A percentile compares a stretch with the other conserved stretches of the same genome.
Conservation (phyloP, 257 asterid species). For the Solanum pennellii region DNA sequence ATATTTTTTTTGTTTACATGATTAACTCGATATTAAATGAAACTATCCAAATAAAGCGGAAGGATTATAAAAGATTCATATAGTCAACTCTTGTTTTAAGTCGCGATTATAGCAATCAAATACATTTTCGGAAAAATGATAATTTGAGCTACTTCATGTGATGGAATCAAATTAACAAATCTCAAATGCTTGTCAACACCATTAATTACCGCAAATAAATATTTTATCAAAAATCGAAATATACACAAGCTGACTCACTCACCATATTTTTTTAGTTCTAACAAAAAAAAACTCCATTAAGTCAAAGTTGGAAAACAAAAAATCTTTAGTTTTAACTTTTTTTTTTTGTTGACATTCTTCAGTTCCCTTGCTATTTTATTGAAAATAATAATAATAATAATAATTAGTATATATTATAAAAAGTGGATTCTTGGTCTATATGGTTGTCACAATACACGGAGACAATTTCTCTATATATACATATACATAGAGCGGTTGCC, state of each 20-base stretch:
- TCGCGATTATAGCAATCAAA: background rate
- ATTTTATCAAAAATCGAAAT: background rate
- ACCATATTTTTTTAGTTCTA: background rate
- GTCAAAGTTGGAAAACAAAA: background rate
- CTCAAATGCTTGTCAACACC: background rate
- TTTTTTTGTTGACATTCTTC: background rate
- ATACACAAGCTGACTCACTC: background rate
- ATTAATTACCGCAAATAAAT: background rate
- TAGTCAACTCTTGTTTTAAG: background rate
- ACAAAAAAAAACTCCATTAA: background rate
- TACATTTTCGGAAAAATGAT: no score
- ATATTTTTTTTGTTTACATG: no score
- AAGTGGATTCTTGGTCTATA: conserved; percentile 22
- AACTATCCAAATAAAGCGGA: background rate
- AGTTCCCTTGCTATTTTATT: background rate
- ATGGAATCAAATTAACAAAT: no score
- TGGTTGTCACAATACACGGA: background rate
- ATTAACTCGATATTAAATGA: background rate
- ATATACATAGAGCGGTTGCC: background rate
- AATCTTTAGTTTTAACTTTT: background rate
- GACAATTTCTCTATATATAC: background rate
- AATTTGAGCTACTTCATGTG: background rate
- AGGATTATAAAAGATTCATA: background rate
- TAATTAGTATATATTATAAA: background rate
- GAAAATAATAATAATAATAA: no score